Conservation (phyloP, 2,329 filamentous ascomycete genomes). For the Trichophyton mentagrophytes region DNA sequence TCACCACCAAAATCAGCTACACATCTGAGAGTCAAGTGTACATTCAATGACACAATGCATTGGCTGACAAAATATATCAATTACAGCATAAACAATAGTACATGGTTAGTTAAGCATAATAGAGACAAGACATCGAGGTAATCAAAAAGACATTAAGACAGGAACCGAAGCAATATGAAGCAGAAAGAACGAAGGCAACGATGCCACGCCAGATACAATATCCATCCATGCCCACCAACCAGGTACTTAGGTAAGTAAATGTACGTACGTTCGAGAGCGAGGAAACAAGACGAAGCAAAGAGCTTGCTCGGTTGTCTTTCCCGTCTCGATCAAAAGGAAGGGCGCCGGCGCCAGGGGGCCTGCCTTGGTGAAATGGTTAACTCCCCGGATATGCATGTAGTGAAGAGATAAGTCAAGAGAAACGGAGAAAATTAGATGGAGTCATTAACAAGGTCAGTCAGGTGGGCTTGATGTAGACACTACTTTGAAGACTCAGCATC, state of each 20-base stretch:
- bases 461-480: background rate
- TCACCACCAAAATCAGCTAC: too few relatives aligned
- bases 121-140: background rate
- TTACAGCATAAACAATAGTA: background rate
- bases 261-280: constrained; percentile 38
- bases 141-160: background rate
- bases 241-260: background rate
- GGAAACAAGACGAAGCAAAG: constrained; percentile 58
- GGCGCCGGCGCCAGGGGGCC: constrained; percentile 8
- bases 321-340: constrained; percentile 27
- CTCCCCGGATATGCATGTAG: background rate
- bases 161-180: background rate
- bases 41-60: background rate
- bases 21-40: too few relatives aligned
- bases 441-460: background rate
- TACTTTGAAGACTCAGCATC: background rate
- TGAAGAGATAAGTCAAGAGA: background rate
- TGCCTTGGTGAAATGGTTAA: background rate
- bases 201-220: background rate
- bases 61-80: background rate
- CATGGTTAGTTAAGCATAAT: background rate
- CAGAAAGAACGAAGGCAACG: background rate
- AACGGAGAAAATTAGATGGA: background rate
- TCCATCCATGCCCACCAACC: background rate
- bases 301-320: constrained; percentile 33